These are phyloP conservation scores for Phytomonas sp. DNA, from an alignment of 208 protist genomes.

Conservation along the genomic window DNA sequence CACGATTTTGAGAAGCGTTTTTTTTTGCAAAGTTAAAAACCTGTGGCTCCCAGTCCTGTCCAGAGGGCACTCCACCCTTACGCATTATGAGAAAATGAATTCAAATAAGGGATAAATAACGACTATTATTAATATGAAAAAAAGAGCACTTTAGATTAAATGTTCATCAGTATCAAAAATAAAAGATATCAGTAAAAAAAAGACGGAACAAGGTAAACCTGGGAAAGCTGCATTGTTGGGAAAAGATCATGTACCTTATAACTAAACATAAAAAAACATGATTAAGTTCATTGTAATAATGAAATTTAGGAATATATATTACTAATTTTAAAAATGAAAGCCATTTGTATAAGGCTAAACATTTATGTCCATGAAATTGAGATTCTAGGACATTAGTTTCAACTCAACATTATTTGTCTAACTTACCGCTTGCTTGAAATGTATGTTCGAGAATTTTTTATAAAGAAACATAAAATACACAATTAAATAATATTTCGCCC, in stretches of 20 bases:
- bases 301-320: neutral
- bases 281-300: neutral
- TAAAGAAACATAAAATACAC: neutral
- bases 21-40: conserved; percentile 69
- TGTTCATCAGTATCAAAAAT: neutral
- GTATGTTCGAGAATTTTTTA: neutral
- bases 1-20: conserved; percentile 14
- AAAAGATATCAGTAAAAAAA: neutral
- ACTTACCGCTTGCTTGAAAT: neutral
- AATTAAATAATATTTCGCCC: neutral
- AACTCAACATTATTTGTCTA: neutral
- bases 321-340: neutral
- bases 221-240: neutral
- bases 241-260: neutral
- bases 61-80: conserved; percentile 18
- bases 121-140: conserved; percentile 11
- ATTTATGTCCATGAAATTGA: neutral
- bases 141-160: conserved; percentile 5
- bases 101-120: neutral
- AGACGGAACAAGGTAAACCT: neutral
- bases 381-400: neutral
- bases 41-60: conserved; percentile 87
- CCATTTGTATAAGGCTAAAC: neutral
- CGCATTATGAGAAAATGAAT: conserved; percentile 7
- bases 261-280: neutral